Base-by-base conservation (phyloP, 2,329 filamentous ascomycete genomes). In the Cladosporium sp. region DNA sequence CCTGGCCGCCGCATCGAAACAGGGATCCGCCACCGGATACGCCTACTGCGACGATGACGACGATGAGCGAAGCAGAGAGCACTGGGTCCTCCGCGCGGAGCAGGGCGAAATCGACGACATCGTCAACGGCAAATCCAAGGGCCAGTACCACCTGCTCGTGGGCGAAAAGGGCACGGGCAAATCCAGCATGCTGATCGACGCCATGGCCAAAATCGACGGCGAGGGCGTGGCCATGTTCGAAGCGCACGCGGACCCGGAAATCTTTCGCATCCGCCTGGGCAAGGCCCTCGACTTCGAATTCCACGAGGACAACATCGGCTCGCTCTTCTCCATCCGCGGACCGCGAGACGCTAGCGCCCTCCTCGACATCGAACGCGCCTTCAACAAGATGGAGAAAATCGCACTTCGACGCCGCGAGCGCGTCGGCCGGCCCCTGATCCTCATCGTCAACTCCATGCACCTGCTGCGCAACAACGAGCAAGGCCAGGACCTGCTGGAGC, bases 341-440 rank as follows among this genome's bases (percentile, higher is more conserved):
- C 93, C 93, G 0, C 82, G 93, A 38, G 93, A 99, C 63, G 91
- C 89, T 3, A 95, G 89, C 0, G 90, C 93, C 4, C 75, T 99
- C 29, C 78, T 99, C 1, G 93, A 99, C 66, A 96, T 99, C 56
- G 93, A 99, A 67, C 83, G 93, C 22, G 93, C 93, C 0, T 85
- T 99, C 67, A 99, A 99, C 77, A 99, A 99, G 70, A 74, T 99
- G 9, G 93, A 99, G 65, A 99, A 99, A 69, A 89, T 97, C 7
- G 93, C 93, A 1, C 72, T 99, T 52, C 77, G 76, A 59, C 80
- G 87, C 45, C 78, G 90, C 39, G 74, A 78, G 27, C 73, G 68
- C 52, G 68, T 82, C 22, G 79, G 80, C 7, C 77, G 79, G 54
- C 93, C 93, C 1, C 75, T 99, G 4, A 79, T 99, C n/a, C 70